Evolutionary conservation across 2,329 filamentous ascomycete genomes (phyloP), one percentile per base, ranked within the genome.

Genomic region (Pseudocercospora musae): DNA sequence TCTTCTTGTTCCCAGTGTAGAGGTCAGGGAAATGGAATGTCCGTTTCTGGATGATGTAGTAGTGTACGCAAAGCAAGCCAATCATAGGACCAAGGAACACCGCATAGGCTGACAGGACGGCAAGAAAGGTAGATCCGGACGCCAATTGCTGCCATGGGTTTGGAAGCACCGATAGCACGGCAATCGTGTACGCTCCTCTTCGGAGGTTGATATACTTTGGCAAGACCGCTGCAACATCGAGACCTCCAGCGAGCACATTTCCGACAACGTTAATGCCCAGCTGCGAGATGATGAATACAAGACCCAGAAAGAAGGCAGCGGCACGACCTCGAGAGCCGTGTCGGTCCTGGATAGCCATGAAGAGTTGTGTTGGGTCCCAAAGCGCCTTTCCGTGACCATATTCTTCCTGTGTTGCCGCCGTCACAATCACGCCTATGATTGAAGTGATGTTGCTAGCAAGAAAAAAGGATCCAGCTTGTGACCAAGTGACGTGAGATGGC

Each of bases 321-420:
- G 59, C 59, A 18, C 59, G 53, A n/a, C 53, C 59, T 50, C 46
- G 55, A n/a, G 59, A 61, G 29, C 60, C 57, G 25, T 62, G 60
- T 23, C 57, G 57, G 25, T 63, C 57, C 44, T 63, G 61, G n/a
- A 63, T 63, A 20, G 40, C 61, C 42, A 63, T 60, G 21, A 63
- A 60, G 7, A 63, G 48, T 15, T 52, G 10, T 8, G 49, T 63
- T 13, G 61, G 57, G 33, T 63, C 44, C 57, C 61, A 60, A 3
- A 63, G 42, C 13, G 61, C 49, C 18, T 42, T 56, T 33, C 61
- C 61, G 10, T 60, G 40, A 1, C 57, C 52, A n/a, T 59, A 63
- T 18, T 59, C 50, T 59, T 50, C 21, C 20, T 63, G 57, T 11
- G 61, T 63, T 11, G 61, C 61, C 8, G 61, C 61, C 7, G 61